Evolutionary conservation across 2,329 filamentous ascomycete genomes (phyloP).

Genomic region (Lasiodiplodia gonubiensis): DNA sequence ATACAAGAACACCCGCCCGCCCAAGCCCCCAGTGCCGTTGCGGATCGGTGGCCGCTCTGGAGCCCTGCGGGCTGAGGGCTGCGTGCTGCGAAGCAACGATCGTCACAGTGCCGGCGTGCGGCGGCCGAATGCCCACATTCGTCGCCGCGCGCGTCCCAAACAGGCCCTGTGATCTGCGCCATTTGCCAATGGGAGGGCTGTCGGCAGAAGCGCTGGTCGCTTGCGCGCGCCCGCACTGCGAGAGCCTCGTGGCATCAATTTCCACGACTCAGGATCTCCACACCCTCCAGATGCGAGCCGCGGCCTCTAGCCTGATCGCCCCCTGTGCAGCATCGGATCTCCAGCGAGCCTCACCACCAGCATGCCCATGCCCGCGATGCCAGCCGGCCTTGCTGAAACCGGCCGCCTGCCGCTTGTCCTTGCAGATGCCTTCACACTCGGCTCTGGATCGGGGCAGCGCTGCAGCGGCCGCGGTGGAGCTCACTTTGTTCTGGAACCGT

Average conservation of each 20-base stretch:
- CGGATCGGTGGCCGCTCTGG: background rate
- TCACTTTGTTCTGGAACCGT: slow-evolving; percentile 28
- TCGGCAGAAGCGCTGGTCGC: slow-evolving; percentile 6
- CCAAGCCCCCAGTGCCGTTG: background rate
- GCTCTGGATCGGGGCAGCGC: slow-evolving; percentile 21
- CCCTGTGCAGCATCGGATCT: slow-evolving; percentile 24
- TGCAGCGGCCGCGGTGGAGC: slow-evolving; percentile 9
- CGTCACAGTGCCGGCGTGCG: slow-evolving; percentile 1
- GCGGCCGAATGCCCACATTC: background rate
- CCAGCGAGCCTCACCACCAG: slow-evolving; percentile 3
- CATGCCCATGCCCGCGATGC: slow-evolving; percentile 2
- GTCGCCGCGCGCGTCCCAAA: background rate
- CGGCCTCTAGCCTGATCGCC: slow-evolving; percentile 25
- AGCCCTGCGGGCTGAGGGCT: background rate
- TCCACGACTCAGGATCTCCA: slow-evolving; percentile 28
- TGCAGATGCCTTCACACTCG: slow-evolving; percentile 21
- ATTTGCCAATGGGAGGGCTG: slow-evolving; percentile 11
- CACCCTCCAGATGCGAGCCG: slow-evolving; percentile 20
- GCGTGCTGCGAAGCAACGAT: slow-evolving; percentile 18
- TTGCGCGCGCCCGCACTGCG: background rate
- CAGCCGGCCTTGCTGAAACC: slow-evolving; percentile 17
- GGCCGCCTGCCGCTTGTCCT: slow-evolving; percentile 12
- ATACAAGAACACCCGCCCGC: slow-evolving; percentile 24
- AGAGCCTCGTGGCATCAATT: slow-evolving; percentile 28
- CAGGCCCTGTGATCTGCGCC: slow-evolving; percentile 20